Evolutionary conservation across 257 asterid species (phyloP).

Genomic region (Solanum pinnatisectum): DNA sequence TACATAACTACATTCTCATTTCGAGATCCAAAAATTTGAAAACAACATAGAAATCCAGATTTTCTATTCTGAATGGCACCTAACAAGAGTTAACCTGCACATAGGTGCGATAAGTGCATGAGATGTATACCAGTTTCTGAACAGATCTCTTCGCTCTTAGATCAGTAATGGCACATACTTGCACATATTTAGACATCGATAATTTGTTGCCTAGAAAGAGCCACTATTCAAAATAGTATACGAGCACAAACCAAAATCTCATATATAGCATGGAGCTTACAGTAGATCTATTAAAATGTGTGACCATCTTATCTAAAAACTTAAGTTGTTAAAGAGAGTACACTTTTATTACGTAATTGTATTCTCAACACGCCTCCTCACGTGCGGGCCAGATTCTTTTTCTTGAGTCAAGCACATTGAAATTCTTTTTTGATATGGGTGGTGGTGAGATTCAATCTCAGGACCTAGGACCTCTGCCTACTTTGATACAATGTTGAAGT

Average conservation of each 20-base stretch:
- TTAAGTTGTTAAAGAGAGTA: background rate
- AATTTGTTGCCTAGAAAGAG: background rate
- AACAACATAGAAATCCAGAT: background rate
- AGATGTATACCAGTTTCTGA: background rate
- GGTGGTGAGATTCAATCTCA: background rate
- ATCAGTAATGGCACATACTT: background rate
- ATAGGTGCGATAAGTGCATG: background rate
- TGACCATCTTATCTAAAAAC: background rate
- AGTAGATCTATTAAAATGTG: background rate
- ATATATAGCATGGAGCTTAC: background rate
- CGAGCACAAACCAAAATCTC: background rate
- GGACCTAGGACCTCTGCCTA: background rate
- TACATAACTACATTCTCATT: background rate
- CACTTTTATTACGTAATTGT: too few relatives aligned
- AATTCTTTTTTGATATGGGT: background rate
- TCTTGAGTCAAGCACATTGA: background rate
- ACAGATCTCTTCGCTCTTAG: background rate
- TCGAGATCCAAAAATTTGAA: background rate
- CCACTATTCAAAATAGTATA: background rate
- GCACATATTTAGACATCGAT: background rate
- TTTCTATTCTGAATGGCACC: background rate
- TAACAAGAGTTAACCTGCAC: background rate
- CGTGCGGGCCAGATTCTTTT: background rate
- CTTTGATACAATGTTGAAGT: background rate
- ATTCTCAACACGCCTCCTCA: background rate